Base-by-base conservation (phyloP, 2,329 filamentous ascomycete genomes). In the Epichloe brachyelytri region DNA sequence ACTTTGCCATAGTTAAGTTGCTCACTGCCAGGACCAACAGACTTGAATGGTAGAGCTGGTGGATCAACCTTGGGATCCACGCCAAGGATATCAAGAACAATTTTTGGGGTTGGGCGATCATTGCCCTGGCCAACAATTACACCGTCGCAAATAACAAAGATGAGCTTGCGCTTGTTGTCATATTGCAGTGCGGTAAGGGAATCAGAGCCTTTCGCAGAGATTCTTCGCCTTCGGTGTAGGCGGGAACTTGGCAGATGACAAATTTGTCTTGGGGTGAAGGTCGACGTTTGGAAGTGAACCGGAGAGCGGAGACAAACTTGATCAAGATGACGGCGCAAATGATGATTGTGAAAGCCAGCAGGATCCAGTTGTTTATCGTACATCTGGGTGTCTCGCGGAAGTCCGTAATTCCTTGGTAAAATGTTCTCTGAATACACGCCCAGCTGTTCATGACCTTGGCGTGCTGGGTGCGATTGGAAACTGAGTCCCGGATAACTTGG, bases 1-100 rank as follows among this genome's bases (percentile, higher is more conserved):
- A 98, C 90, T 65, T 98, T 98, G 63, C 90, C 93, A 63, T 95
- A 97, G 70, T 98, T 98, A 57, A 97, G 83, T 66, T 97, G 91
- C 55, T 95, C 87, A 61, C 81, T 89, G 59, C 90, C 88, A 47
- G 83, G 76, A 48, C 93, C 93, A 52, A 98, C 83, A 4, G 89
- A 94, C 70, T 90, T 91, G 79, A 97, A 97, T 0, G 90, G 87
- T 34, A 98, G 75, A 1, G 93, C 89, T 20, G 90, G 90, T 55
- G 93, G 93, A 61, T 98, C 93, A 54, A 96, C 83, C 71, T 95
- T 97, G 44, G 91, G 91, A 60, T 97, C 91, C 51, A 98, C 93
- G 36, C 93, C 93, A 12, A 98, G 83, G 60, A 98, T 95, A 63
- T 98, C 93, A 26, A 98, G 77, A 22, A 98, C 89, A 60, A 98